Conservation (phyloP, 345 rosid species). For the Salix arbutifolia region DNA sequence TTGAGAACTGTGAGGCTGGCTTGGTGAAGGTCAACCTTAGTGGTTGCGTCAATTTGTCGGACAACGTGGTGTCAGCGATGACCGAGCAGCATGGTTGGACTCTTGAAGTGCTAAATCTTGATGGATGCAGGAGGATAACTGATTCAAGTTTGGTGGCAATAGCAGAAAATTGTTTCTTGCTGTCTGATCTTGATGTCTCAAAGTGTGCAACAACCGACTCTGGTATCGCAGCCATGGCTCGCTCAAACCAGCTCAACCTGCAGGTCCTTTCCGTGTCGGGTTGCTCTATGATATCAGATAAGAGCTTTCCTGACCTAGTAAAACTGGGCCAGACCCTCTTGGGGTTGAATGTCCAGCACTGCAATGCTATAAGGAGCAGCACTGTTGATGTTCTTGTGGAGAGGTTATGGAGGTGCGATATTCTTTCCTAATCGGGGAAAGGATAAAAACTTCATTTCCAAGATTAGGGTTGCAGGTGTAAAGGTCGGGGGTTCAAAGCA, state of each 20-base stretch:
- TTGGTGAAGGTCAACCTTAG: constrained; percentile 58
- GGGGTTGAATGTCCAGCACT: constrained; percentile 64
- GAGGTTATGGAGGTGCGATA: constrained; percentile 66
- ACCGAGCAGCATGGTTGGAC: constrained; percentile 54
- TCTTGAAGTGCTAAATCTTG: constrained; percentile 53
- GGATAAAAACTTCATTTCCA: neutral
- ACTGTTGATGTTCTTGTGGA: constrained; percentile 42
- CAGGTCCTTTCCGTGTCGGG: constrained; percentile 57
- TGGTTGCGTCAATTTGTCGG: constrained; percentile 55
- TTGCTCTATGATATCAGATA: constrained; percentile 52
- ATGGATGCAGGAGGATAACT: constrained; percentile 62
- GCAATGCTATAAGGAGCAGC: constrained; percentile 54
- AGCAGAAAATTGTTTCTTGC: constrained; percentile 48
- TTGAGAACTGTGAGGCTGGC: constrained; percentile 49
- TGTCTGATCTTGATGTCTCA: constrained; percentile 61
- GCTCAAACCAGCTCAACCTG: constrained; percentile 41
- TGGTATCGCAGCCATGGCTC: constrained; percentile 48
- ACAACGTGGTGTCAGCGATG: constrained; percentile 42
- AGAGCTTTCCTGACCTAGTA: constrained; percentile 39
- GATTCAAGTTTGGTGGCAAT: constrained; percentile 59
- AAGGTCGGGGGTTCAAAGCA: constrained; percentile 13
- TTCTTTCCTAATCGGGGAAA: constrained; percentile 38
- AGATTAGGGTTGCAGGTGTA: constrained; percentile 8
- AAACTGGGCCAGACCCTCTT: constrained; percentile 47
- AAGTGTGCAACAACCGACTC: constrained; percentile 47